phyloP scores from a whole-genome alignment of 345 rosid genomes.

The Gossypium stocksii region DNA sequence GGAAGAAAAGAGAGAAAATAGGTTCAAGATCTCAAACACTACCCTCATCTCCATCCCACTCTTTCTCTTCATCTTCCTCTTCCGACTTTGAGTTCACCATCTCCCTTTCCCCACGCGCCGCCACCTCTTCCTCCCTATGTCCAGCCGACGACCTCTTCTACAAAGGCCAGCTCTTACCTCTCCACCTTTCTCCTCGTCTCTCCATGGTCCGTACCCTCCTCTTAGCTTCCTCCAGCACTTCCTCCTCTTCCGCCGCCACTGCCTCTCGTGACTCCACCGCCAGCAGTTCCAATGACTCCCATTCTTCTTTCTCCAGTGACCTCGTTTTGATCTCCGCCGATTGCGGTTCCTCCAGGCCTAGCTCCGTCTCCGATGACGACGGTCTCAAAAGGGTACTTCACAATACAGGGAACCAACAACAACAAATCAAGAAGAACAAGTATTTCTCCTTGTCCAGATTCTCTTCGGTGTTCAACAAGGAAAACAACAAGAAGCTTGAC shows the following conservation, averaged over 20 bases:
- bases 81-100: slow-evolving; percentile 91
- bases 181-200: slow-evolving; percentile 86
- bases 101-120: slow-evolving; percentile 63
- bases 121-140: slow-evolving; percentile 60
- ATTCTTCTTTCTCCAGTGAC: slow-evolving; percentile 50
- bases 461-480: slow-evolving; percentile 86
- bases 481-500: slow-evolving; percentile 32
- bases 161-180: slow-evolving; percentile 96
- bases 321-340: slow-evolving; percentile 32
- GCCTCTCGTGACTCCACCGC: slow-evolving; percentile 28
- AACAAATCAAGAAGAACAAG: slow-evolving; percentile 40
- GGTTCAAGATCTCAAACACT: slow-evolving; percentile 47
- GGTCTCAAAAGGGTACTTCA: not conserved
- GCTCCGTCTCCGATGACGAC: slow-evolving; percentile 76
- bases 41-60: slow-evolving; percentile 68
- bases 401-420: not conserved
- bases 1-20: slow-evolving; percentile 34
- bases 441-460: slow-evolving; percentile 73
- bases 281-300: slow-evolving; percentile 63
- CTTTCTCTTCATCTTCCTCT: slow-evolving; percentile 75
- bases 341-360: slow-evolving; percentile 79
- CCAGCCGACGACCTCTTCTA: slow-evolving; percentile 97
- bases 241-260: slow-evolving; percentile 52
- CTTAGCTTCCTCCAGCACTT: slow-evolving; percentile 64
- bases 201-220: slow-evolving; percentile 89